phyloP scores from a whole-genome alignment of 257 asterid genomes.

The Capsicum rhomboideum region DNA sequence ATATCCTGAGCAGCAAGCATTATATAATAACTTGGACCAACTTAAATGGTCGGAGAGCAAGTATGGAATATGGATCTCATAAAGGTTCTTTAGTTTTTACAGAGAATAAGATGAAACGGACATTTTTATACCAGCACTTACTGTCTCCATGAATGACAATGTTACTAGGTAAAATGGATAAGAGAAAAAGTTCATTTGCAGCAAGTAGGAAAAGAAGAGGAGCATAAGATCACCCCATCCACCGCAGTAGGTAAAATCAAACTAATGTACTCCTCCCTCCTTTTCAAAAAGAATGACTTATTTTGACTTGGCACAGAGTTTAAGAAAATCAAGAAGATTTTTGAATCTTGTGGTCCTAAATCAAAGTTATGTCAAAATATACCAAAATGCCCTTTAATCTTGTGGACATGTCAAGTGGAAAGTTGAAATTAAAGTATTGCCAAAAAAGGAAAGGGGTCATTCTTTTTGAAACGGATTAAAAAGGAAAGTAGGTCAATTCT shows the following conservation, averaged over 20 bases:
- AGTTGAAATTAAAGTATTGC: too few relatives aligned
- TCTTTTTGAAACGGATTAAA: too few relatives aligned
- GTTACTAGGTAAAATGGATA: background rate
- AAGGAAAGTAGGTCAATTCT: too few relatives aligned
- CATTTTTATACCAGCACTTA: slow-evolving; percentile 1
- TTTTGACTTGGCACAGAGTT: too few relatives aligned
- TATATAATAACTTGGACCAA: background rate
- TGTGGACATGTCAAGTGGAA: too few relatives aligned
- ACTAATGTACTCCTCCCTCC: background rate
- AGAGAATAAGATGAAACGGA: background rate
- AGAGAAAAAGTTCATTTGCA: background rate
- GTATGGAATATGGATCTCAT: background rate
- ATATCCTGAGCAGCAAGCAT: background rate
- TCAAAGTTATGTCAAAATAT: too few relatives aligned
- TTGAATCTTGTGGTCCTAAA: too few relatives aligned
- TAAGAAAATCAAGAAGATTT: too few relatives aligned
- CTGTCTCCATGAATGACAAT: background rate
- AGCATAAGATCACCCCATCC: background rate
- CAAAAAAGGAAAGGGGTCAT: too few relatives aligned
- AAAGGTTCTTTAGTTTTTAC: background rate
- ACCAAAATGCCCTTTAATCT: too few relatives aligned
- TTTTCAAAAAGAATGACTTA: too few relatives aligned
- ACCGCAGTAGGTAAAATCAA: background rate
- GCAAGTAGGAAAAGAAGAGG: background rate
- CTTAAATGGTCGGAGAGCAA: background rate